Conservation (phyloP, 768 basidiomycete species). For the Podaxis sp. region DNA sequence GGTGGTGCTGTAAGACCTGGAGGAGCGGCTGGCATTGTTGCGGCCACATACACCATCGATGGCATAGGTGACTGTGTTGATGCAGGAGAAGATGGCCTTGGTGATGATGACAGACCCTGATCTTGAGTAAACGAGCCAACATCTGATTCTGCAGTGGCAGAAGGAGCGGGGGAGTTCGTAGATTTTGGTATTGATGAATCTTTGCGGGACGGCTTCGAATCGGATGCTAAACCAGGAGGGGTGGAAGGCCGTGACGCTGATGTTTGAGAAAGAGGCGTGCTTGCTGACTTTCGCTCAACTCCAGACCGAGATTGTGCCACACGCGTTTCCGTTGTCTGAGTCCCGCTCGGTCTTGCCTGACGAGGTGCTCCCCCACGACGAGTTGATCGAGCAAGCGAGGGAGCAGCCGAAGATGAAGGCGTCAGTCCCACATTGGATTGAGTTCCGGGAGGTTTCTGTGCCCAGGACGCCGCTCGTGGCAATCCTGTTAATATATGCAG, state of each 20-base stretch:
- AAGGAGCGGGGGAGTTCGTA: slow-evolving; percentile 45
- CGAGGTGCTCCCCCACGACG: slow-evolving; percentile 46
- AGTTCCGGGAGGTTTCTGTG: slow-evolving; percentile 35
- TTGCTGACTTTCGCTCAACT: slow-evolving; percentile 43
- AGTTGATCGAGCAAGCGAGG: slow-evolving; percentile 33
- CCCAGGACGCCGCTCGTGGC: slow-evolving; percentile 71
- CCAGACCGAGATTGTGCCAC: slow-evolving; percentile 28
- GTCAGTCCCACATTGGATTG: slow-evolving; percentile 15
- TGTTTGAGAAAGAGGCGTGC: slow-evolving; percentile 43
- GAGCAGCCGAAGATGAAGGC: slow-evolving; percentile 16
- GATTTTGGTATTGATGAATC: slow-evolving; percentile 22
- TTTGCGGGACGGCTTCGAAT: slow-evolving; percentile 33
- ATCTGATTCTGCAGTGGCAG: slow-evolving; percentile 51
- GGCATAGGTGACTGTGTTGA: slow-evolving; percentile 35
- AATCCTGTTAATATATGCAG: slow-evolving; percentile 38
- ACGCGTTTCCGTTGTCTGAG: slow-evolving; percentile 32
- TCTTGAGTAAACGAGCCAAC: slow-evolving; percentile 45
- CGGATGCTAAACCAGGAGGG: slow-evolving; percentile 45
- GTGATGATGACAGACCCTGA: slow-evolving; percentile 35
- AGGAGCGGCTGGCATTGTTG: slow-evolving; percentile 37
- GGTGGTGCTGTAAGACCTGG: slow-evolving; percentile 59
- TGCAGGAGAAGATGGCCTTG: slow-evolving; percentile 32
- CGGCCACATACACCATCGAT: slow-evolving; percentile 24
- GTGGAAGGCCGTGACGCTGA: slow-evolving; percentile 60
- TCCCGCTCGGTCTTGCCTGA: slow-evolving; percentile 38